Conservation (phyloP, 2,329 filamentous ascomycete species). For the Cercospora sp. region DNA sequence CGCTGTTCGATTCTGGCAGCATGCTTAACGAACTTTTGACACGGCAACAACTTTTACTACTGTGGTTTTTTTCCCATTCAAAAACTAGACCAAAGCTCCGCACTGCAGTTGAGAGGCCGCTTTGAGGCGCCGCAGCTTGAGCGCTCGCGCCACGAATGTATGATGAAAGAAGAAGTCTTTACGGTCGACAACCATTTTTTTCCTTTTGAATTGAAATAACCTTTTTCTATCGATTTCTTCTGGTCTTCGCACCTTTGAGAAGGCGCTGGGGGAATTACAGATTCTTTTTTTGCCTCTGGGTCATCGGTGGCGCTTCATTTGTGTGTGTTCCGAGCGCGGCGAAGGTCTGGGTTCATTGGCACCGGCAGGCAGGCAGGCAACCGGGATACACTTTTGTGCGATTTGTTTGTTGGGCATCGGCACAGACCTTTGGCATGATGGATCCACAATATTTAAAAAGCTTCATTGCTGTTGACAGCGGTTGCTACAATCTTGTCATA, state of each 20-base stretch:
- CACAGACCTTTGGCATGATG: neutral
- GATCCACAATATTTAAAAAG: neutral
- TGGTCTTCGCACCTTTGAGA: neutral
- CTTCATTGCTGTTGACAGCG: slow-evolving; percentile 11
- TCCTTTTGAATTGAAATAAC: neutral
- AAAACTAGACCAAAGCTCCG: slow-evolving; percentile 9
- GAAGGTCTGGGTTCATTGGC: slow-evolving; percentile 9
- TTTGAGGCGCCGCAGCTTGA: slow-evolving; percentile 16
- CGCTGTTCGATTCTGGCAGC: slow-evolving; percentile 14
- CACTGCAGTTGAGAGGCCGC: slow-evolving; percentile 4
- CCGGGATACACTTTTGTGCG: neutral
- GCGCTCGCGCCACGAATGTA: slow-evolving; percentile 9
- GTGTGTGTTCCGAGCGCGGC: neutral
- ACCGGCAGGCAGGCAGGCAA: slow-evolving; percentile 5
- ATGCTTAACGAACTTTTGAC: slow-evolving; percentile 13
- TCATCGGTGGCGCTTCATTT: neutral
- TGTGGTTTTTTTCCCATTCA: slow-evolving; percentile 3
- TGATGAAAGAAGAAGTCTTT: slow-evolving; percentile 4
- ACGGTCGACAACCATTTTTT: slow-evolving; percentile 5
- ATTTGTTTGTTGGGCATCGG: neutral
- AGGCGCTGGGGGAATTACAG: neutral
- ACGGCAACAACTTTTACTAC: slow-evolving; percentile 18
- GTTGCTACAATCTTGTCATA: neutral
- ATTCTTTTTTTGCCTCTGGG: neutral
- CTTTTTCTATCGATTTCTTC: neutral